Percentiles rank a stretch among this genome's conserved stretches.
phyloP scores from a whole-genome alignment of 2,329 filamentous ascomycete genomes.

The Purpureocillium lavendulum region DNA sequence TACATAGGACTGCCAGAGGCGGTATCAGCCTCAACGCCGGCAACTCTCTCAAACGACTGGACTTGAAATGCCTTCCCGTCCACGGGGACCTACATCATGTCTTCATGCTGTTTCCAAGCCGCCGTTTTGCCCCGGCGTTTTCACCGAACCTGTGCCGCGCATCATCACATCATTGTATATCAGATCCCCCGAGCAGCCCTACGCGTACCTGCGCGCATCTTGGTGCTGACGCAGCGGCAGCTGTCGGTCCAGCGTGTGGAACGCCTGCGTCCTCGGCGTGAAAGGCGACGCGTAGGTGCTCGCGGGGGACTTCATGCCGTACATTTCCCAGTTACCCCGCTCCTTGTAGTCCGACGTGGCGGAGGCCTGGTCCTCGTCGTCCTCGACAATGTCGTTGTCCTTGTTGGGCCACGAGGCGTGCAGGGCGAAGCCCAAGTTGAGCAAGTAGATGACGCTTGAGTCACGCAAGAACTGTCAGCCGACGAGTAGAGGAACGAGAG shows the following conservation, averaged over 20 bases:
- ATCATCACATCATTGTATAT: too few species aligned
- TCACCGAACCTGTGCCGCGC: too few species aligned
- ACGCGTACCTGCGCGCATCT: conserved; percentile 6
- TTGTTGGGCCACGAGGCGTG: conserved; percentile 51
- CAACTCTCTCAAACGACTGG: too few species aligned
- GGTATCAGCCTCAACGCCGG: too few species aligned
- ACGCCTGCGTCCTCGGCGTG: conserved; percentile 60
- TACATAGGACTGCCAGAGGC: too few species aligned
- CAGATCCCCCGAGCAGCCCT: too few species aligned
- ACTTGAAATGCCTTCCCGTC: too few species aligned
- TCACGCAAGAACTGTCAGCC: neutral
- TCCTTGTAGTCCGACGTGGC: conserved; percentile 25
- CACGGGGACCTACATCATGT: too few species aligned
- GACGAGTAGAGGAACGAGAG: neutral
- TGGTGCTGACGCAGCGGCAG: conserved; percentile 37
- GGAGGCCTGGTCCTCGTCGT: conserved; percentile 34
- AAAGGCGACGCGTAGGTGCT: conserved; percentile 34
- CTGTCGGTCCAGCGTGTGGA: conserved; percentile 53
- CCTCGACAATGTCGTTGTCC: conserved; percentile 36
- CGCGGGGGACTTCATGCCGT: conserved; percentile 33
- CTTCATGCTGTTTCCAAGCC: too few species aligned
- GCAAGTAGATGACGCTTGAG: conserved; percentile 48
- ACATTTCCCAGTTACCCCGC: conserved; percentile 49
- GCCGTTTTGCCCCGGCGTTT: too few species aligned
- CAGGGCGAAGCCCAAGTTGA: conserved; percentile 50